Evolutionary conservation across 192 early-diverging fungal genomes (phyloP), one percentile per base, ranked within the genome.

Genomic region (Coemansia sp.): DNA sequence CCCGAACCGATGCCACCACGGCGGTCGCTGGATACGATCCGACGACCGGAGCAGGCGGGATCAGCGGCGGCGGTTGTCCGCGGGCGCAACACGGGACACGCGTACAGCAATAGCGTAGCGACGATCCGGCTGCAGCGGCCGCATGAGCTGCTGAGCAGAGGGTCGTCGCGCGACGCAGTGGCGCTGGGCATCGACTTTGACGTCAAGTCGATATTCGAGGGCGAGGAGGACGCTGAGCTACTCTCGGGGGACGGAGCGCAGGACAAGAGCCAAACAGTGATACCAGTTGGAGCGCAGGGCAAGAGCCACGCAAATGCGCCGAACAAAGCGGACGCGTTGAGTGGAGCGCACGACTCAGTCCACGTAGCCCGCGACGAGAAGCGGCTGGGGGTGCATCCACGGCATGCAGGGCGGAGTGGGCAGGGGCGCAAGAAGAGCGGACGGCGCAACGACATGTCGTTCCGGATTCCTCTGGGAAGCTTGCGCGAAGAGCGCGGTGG

Each of bases 101-200:
- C 60, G 59, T 60, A 60, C 52, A 78, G 63, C 65, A 73, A 24
- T 56, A 76, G 70, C 68, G 65, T 64, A 51, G 82, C 56, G 48
- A 83, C 65, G 55, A 83, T 65, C 70, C 83, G 72, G 64, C 67
- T 65, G 74, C 84, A 60, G 81, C 84, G 59, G 56, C 82, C 65
- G 51, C 69, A 26, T 64, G 76, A 71, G 70, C 69, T 69, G 58
- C 63, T 44, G 79, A 80, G 57, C 47, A 84, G 64, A 73, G 71
- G 71, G 2, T 79, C 76, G 30, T 69, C 71, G 27, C 63, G 76
- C 22, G 76, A 79, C 28, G 76, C 76, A 2, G 67, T 79, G 41
- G 76, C 76, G 18, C 68, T 79, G 30, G 76, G 67, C 18, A 73
- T 78, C 24, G 76, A 79, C 30, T 79, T 79, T 74, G 76, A 79